Conservation (phyloP, 805 yeast genomes). For the Sugiyamaella smithiae region DNA sequence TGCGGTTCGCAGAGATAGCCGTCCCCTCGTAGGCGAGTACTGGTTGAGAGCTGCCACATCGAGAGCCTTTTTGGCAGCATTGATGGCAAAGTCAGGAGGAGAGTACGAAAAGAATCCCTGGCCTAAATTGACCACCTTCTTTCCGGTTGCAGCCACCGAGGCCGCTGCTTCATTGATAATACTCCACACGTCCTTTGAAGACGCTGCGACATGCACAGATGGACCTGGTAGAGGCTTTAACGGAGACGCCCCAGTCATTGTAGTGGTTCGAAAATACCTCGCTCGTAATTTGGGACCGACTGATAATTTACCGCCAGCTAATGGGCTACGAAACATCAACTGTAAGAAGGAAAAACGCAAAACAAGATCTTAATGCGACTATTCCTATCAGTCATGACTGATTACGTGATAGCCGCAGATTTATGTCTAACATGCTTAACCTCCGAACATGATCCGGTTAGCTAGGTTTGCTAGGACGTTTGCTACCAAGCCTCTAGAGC, state of each 20-base stretch:
- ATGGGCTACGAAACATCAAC: slow-evolving; percentile 1
- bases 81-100: slow-evolving; percentile 90
- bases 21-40: slow-evolving; percentile 89
- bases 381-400: slow-evolving; percentile 2
- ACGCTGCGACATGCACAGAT: slow-evolving; percentile 21
- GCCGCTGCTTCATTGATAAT: slow-evolving; percentile 89
- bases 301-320: background rate
- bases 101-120: slow-evolving; percentile 97
- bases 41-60: slow-evolving; percentile 77
- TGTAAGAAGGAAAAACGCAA: background rate
- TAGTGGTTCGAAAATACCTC: background rate
- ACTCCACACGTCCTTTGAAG: slow-evolving; percentile 87
- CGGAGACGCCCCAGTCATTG: background rate
- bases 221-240: slow-evolving; percentile 21
- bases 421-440: background rate
- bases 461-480: background rate
- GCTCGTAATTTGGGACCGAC: background rate
- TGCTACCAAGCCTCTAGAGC: slow-evolving; percentile 13
- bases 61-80: slow-evolving; percentile 75
- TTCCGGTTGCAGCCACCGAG: slow-evolving; percentile 64
- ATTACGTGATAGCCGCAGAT: slow-evolving; percentile 7
- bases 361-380: background rate
- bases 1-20: slow-evolving; percentile 69
- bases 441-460: background rate
- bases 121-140: slow-evolving; percentile 83